A percentile compares a stretch with the other conserved stretches of the same genome.
Conservation (phyloP, 352 stramenopile genomes). For the Paralagenidium karlingii region DNA sequence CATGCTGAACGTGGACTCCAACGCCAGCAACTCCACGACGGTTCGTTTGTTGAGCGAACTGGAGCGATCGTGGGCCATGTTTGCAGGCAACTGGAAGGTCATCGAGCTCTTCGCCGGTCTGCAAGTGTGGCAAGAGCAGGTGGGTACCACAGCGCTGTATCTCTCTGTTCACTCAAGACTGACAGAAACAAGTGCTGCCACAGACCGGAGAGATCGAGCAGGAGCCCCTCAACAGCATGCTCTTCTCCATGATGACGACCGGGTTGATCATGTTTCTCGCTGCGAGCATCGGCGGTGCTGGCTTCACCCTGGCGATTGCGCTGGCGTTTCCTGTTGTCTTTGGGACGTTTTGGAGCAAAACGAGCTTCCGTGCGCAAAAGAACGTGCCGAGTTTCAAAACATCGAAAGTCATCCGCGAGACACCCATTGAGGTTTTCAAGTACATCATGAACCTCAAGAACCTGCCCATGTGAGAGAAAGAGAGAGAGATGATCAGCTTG, state of each 20-base stretch:
- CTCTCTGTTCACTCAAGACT: background rate
- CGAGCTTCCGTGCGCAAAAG: constrained; percentile 16
- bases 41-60: constrained; percentile 60
- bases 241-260: constrained; percentile 37
- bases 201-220: constrained; percentile 1
- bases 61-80: constrained; percentile 64
- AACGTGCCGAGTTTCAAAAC: constrained; percentile 58
- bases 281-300: constrained; percentile 47
- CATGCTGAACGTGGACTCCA: too few relatives aligned
- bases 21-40: constrained; percentile 23
- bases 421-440: constrained; percentile 54
- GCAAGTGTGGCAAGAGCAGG: constrained; percentile 54
- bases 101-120: constrained; percentile 53
- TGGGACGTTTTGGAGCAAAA: constrained; percentile 41
- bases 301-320: constrained; percentile 27
- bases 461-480: constrained; percentile 19
- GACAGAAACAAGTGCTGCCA: background rate
- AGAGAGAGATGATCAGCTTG: too few relatives aligned
- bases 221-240: constrained; percentile 44
- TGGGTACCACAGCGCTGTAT: background rate
- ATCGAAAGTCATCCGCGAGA: constrained; percentile 42
- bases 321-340: constrained; percentile 29
- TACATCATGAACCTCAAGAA: constrained; percentile 69
- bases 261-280: constrained; percentile 49
- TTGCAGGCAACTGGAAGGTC: constrained; percentile 44